phyloP scores from a whole-genome alignment of 345 rosid species.

The Punica granatum region DNA sequence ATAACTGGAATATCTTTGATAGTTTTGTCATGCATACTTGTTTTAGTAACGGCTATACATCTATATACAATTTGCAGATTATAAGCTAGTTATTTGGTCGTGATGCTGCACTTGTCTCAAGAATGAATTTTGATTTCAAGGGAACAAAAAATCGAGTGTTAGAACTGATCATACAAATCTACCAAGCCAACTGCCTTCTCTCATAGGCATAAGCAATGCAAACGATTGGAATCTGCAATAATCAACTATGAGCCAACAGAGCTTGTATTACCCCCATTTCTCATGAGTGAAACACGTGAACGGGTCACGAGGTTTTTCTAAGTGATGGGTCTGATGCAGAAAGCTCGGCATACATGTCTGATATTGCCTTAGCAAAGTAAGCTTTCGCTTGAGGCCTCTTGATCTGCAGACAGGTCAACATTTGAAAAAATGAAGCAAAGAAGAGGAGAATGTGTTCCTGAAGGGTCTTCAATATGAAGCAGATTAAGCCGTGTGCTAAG shows the following conservation, averaged over 20 bases:
- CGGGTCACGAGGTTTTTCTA: constrained; percentile 15
- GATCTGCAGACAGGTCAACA: constrained; percentile 33
- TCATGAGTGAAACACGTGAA: background rate
- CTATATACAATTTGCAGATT: too few relatives aligned
- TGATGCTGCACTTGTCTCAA: too few relatives aligned
- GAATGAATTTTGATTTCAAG: too few relatives aligned
- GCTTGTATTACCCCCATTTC: background rate
- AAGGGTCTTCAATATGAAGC: background rate
- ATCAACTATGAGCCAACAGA: background rate
- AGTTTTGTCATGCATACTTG: too few relatives aligned
- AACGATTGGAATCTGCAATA: background rate
- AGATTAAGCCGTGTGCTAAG: background rate
- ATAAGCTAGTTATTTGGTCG: too few relatives aligned
- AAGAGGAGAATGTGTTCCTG: too few relatives aligned
- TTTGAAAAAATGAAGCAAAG: background rate
- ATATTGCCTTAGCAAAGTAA: constrained; percentile 52
- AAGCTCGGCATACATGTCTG: constrained; percentile 60
- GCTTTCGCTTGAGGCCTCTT: constrained; percentile 84
- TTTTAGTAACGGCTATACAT: too few relatives aligned
- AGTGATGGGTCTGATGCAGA: constrained; percentile 27
- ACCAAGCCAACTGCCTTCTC: too few relatives aligned
- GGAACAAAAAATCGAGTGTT: too few relatives aligned
- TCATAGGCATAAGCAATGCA: background rate
- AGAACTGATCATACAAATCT: too few relatives aligned
- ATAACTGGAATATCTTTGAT: too few relatives aligned